Percentiles rank a stretch among this genome's conserved stretches.
phyloP scores from a whole-genome alignment of 192 early-diverging fungal species.

The Backusella tarrabulga region DNA sequence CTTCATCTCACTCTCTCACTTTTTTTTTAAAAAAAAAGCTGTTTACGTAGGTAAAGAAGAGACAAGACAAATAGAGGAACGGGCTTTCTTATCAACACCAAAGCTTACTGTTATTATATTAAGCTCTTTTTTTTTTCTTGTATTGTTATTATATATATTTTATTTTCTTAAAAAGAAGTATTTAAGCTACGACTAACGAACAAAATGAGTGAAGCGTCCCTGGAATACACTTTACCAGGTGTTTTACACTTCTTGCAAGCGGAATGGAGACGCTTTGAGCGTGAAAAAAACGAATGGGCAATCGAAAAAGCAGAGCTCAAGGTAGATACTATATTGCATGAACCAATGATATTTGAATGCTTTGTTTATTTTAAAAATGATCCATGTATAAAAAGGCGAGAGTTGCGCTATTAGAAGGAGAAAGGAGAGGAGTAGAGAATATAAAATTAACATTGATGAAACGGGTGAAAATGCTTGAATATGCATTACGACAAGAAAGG shows the following conservation, averaged over 20 bases:
- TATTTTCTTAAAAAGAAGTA: neutral
- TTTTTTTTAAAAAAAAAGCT: neutral
- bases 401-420: constrained; percentile 75
- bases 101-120: neutral
- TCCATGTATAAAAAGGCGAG: constrained; percentile 52
- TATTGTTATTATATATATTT: neutral
- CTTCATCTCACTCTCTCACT: neutral
- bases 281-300: constrained; percentile 85
- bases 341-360: neutral
- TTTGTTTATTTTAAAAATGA: constrained; percentile 6
- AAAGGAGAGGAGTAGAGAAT: constrained; percentile 73
- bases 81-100: neutral
- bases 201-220: constrained; percentile 12
- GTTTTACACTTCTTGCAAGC: constrained; percentile 81
- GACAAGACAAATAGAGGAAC: neutral
- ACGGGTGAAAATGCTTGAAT: constrained; percentile 87
- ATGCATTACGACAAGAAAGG: constrained; percentile 75
- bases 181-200: constrained; percentile 3
- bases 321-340: constrained; percentile 40
- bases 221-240: constrained; percentile 63
- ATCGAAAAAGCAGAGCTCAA: constrained; percentile 78
- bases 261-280: constrained; percentile 81
- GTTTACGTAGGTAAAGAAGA: neutral
- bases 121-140: neutral
- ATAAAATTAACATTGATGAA: constrained; percentile 70